These are phyloP conservation scores for Annulohypoxylon truncatum DNA, from an alignment of 2,329 filamentous ascomycete genomes.

Conservation along the genomic window DNA sequence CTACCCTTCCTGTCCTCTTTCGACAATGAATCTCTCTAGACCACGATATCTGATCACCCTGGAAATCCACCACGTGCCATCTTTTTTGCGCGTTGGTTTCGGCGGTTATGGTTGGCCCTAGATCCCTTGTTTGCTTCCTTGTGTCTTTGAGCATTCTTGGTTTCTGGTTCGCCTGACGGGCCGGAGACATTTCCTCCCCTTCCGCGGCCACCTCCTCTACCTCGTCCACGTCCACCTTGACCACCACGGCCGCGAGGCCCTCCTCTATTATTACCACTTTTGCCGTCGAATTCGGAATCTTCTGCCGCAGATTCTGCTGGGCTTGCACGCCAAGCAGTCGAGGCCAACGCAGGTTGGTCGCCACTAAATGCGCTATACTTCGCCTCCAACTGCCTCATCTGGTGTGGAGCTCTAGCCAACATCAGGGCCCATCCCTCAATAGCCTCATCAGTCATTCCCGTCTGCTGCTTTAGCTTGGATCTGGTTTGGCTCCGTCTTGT, in stretches of 20 bases:
- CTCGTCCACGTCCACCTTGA: conserved; percentile 59
- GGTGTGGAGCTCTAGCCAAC: conserved; percentile 77
- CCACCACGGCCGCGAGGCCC: conserved; percentile 55
- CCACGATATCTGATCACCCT: conserved; percentile 33
- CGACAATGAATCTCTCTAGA: neutral
- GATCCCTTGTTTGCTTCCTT: conserved; percentile 88
- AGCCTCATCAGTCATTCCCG: conserved; percentile 90
- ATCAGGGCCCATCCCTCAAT: conserved; percentile 96
- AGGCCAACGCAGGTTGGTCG: conserved; percentile 71
- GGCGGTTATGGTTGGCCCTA: conserved; percentile 86
- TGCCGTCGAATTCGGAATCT: conserved; percentile 61
- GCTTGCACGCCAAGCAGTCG: conserved; percentile 73
- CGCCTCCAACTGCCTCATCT: conserved; percentile 75
- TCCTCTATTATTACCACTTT: conserved; percentile 56
- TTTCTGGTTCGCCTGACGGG: conserved; percentile 74
- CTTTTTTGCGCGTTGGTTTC: conserved; percentile 75
- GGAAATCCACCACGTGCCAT: conserved; percentile 66
- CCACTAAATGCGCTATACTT: conserved; percentile 75
- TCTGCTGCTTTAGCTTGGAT: conserved; percentile 75
- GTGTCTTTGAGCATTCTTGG: conserved; percentile 74
- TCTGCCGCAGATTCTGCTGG: conserved; percentile 67
- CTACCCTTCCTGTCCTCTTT: neutral
- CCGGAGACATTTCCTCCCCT: conserved; percentile 72
- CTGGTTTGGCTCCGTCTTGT: conserved; percentile 75
- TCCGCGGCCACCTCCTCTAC: conserved; percentile 63